Conservation (phyloP, 768 basidiomycete species). For the Myochromella boudieri region DNA sequence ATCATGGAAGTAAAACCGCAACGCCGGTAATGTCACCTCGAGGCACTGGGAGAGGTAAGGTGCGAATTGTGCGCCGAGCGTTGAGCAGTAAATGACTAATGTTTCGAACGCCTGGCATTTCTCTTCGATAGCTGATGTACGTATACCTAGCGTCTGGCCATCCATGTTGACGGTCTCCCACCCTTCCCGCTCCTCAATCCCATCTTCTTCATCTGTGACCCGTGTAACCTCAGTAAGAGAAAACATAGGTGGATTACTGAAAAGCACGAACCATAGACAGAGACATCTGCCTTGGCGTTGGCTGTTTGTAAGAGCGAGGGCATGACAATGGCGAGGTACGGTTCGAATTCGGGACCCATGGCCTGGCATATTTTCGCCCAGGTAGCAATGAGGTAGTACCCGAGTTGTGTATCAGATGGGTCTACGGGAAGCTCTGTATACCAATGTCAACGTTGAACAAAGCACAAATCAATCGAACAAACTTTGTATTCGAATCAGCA, state of each 20-base stretch:
- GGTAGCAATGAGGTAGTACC: constrained; percentile 78
- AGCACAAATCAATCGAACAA: neutral
- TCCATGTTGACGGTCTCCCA: constrained; percentile 81
- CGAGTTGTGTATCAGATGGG: constrained; percentile 67
- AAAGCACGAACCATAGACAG: constrained; percentile 56
- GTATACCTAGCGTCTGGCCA: constrained; percentile 73
- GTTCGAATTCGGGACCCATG: constrained; percentile 81
- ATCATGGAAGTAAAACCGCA: constrained; percentile 82
- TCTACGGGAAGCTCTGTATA: constrained; percentile 66
- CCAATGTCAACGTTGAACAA: neutral
- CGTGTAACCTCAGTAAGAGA: constrained; percentile 30
- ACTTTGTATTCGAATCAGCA: constrained; percentile 68
- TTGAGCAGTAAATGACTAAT: constrained; percentile 77
- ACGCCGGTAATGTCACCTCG: constrained; percentile 67
- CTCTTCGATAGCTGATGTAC: constrained; percentile 80
- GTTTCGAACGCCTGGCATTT: constrained; percentile 89
- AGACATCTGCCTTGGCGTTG: constrained; percentile 77
- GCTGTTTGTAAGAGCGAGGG: constrained; percentile 75
- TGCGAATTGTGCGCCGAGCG: constrained; percentile 63
- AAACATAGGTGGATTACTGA: neutral
- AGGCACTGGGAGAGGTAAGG: constrained; percentile 73
- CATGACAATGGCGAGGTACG: constrained; percentile 84
- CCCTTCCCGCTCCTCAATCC: constrained; percentile 60
- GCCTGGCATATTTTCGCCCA: constrained; percentile 91
- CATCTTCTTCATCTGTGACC: constrained; percentile 62